phyloP scores from a whole-genome alignment of 2,329 filamentous ascomycete species.

The Sporothrix protearum region DNA sequence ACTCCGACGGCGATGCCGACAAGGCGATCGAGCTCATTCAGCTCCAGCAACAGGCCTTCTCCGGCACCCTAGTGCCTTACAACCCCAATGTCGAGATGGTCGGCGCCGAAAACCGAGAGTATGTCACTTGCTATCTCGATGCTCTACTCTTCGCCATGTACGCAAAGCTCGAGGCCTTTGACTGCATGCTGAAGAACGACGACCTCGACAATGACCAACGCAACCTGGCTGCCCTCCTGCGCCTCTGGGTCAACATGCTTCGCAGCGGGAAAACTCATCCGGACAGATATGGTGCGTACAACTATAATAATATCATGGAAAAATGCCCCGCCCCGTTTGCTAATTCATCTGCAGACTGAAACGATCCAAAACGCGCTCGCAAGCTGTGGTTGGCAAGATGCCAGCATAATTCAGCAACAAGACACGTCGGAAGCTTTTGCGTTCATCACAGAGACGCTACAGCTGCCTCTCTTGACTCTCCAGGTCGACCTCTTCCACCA shows the following conservation, averaged over 20 bases:
- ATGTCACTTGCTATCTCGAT: constrained; percentile 93
- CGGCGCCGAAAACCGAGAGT: constrained; percentile 80
- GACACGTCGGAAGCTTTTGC: constrained; percentile 94
- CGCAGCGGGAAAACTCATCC: constrained; percentile 81
- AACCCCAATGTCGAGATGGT: constrained; percentile 68
- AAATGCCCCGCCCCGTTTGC: background rate
- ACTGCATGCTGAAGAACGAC: constrained; percentile 82
- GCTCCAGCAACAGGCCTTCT: constrained; percentile 74
- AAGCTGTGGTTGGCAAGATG: constrained; percentile 85
- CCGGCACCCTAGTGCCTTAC: constrained; percentile 73
- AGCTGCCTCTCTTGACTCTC: constrained; percentile 80
- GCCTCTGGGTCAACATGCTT: constrained; percentile 91
- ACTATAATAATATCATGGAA: background rate
- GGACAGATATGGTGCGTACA: constrained; percentile 68
- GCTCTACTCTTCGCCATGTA: constrained; percentile 95
- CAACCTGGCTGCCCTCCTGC: constrained; percentile 71
- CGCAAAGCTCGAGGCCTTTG: constrained; percentile 81
- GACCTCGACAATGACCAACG: constrained; percentile 68
- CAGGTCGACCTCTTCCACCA: constrained; percentile 92
- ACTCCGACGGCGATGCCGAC: constrained; percentile 66
- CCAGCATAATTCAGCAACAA: constrained; percentile 73
- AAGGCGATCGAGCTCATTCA: constrained; percentile 73
- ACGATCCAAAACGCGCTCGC: constrained; percentile 73
- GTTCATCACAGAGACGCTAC: constrained; percentile 86
- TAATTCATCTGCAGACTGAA: constrained; percentile 20